These are phyloP conservation scores for Geosmithia putterillii DNA, from an alignment of 2,329 filamentous ascomycete genomes.

Conservation along the genomic window DNA sequence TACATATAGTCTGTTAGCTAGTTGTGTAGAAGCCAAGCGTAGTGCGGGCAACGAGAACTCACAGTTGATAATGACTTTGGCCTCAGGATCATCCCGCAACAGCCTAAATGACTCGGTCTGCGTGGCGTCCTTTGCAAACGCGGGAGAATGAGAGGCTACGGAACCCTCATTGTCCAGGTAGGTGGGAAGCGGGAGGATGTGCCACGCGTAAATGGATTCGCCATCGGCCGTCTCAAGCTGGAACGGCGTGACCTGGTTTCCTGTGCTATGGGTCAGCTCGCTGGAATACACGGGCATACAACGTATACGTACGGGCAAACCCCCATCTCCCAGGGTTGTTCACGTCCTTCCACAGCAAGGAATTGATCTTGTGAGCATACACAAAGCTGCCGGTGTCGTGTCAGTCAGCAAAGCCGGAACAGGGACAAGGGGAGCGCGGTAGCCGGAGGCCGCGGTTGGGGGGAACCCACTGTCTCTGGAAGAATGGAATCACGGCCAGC, in stretches of 20 bases:
- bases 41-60: constrained; percentile 11
- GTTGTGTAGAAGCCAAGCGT: background rate
- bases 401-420: background rate
- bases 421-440: background rate
- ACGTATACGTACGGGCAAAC: constrained; percentile 55
- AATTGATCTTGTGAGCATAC: constrained; percentile 73
- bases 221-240: constrained; percentile 62
- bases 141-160: constrained; percentile 39
- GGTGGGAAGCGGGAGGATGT: constrained; percentile 67
- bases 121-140: constrained; percentile 40
- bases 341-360: constrained; percentile 58
- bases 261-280: constrained; percentile 25
- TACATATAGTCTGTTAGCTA: constrained; percentile 12
- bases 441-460: background rate
- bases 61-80: constrained; percentile 53
- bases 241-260: constrained; percentile 83
- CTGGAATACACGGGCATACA: background rate
- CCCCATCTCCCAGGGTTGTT: constrained; percentile 73
- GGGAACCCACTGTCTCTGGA: constrained; percentile 66
- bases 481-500: constrained; percentile 51
- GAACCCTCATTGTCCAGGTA: constrained; percentile 60
- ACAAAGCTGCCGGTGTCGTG: constrained; percentile 46
- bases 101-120: constrained; percentile 46
- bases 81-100: constrained; percentile 49
- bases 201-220: constrained; percentile 78